A percentile compares a stretch with the other conserved stretches of the same genome.
These are phyloP conservation scores for Fagus sylvatica DNA, from an alignment of 306 rosid species.

Conservation along the genomic window DNA sequence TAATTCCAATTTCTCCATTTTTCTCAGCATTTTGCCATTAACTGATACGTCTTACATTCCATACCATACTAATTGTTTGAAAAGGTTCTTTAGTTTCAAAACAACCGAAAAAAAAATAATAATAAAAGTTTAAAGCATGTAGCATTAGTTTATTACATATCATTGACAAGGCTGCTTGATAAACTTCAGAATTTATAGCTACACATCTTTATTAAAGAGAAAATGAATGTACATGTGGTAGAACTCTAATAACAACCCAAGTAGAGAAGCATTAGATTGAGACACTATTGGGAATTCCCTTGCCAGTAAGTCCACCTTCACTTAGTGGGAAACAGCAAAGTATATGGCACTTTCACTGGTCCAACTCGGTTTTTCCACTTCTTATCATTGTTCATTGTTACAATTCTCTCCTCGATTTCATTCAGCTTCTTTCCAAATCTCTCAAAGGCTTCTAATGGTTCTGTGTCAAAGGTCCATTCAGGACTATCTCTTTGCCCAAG, in stretches of 20 bases:
- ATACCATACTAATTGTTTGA: too few relatives aligned
- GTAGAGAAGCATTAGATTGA: constrained; percentile 42
- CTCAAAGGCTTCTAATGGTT: constrained; percentile 51
- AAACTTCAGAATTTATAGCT: too few relatives aligned
- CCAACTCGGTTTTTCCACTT: constrained; percentile 61
- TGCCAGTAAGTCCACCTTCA: constrained; percentile 61
- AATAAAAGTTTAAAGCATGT: too few relatives aligned
- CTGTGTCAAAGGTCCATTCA: constrained; percentile 60
- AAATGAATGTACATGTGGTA: too few relatives aligned
- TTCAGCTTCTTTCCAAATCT: constrained; percentile 47
- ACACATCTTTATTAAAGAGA: too few relatives aligned
- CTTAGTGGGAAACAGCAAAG: constrained; percentile 68
- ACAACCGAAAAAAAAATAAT: too few relatives aligned
- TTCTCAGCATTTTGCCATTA: too few relatives aligned
- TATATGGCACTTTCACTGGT: constrained; percentile 65
- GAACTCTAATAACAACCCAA: background rate
- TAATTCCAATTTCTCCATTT: too few relatives aligned
- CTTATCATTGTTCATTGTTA: constrained; percentile 47
- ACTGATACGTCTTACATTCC: too few relatives aligned
- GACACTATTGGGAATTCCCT: constrained; percentile 88
- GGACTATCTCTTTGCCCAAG: constrained; percentile 55
- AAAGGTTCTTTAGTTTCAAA: too few relatives aligned
- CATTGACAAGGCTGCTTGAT: too few relatives aligned
- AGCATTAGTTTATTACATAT: background rate
- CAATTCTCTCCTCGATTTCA: constrained; percentile 51